Evolutionary conservation across 2,329 filamentous ascomycete genomes (phyloP).

Genomic region (Rhynchosporium secalis): DNA sequence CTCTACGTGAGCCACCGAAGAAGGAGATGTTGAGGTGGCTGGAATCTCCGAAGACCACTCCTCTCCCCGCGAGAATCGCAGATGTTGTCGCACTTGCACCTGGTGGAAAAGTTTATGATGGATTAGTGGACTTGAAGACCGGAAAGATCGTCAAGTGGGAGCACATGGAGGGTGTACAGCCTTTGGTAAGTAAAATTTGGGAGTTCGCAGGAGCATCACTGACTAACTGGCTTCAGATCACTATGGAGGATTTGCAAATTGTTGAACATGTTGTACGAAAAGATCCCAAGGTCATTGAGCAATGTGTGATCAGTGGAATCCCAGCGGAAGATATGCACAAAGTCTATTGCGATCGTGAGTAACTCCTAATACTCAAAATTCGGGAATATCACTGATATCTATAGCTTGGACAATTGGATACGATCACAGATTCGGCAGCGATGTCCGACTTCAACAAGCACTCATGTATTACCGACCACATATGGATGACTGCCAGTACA

Average conservation of each 20-base stretch:
- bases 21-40: conserved; percentile 81
- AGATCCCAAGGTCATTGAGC: conserved; percentile 85
- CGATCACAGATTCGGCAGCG: conserved; percentile 82
- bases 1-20: conserved; percentile 83
- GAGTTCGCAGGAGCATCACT: conserved; percentile 16
- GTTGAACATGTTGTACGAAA: conserved; percentile 76
- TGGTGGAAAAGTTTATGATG: conserved; percentile 80
- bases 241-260: conserved; percentile 82
- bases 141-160: conserved; percentile 73
- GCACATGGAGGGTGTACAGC: conserved; percentile 73
- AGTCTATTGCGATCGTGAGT: conserved; percentile 84
- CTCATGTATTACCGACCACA: conserved; percentile 94
- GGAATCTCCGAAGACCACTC: conserved; percentile 57
- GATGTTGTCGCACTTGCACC: conserved; percentile 81
- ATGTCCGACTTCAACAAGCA: conserved; percentile 81
- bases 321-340: conserved; percentile 86
- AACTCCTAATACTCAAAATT: not conserved
- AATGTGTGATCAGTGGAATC: conserved; percentile 81
- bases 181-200: conserved; percentile 58
- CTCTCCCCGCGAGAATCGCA: conserved; percentile 69
- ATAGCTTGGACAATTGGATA: conserved; percentile 90
- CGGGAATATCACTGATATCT: conserved; percentile 25
- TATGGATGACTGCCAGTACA: conserved; percentile 84
- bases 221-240: conserved; percentile 58
- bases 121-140: conserved; percentile 70